phyloP scores from a whole-genome alignment of 495 filamentous ascomycete species.

The Lepraria neglecta region DNA sequence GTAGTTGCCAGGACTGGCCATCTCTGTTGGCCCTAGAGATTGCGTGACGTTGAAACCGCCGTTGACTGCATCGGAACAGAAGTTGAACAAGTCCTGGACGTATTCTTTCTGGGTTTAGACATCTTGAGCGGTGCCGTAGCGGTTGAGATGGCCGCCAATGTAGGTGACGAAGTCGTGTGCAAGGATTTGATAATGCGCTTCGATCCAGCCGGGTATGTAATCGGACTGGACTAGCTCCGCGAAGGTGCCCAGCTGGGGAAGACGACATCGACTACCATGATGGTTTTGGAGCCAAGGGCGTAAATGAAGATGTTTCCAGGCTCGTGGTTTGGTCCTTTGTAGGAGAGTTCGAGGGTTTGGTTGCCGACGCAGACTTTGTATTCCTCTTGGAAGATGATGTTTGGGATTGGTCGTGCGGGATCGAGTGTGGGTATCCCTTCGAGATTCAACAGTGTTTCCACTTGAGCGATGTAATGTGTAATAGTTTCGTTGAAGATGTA shows the following conservation, averaged over 20 bases:
- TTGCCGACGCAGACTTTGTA: conserved; percentile 33
- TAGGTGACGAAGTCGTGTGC: conserved; percentile 38
- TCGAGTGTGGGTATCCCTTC: conserved; percentile 18
- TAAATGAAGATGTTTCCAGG: conserved; percentile 42
- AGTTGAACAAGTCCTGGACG: conserved; percentile 26
- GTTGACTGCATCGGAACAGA: no score
- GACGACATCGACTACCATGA: conserved; percentile 39
- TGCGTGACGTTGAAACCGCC: conserved; percentile 12
- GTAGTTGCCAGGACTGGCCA: conserved; percentile 32
- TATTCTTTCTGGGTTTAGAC: conserved; percentile 36
- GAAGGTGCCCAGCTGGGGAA: conserved; percentile 41
- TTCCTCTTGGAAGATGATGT: conserved; percentile 30
- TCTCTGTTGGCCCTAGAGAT: conserved; percentile 19
- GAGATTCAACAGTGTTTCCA: conserved; percentile 28
- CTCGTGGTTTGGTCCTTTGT: conserved; percentile 37
- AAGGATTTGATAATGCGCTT: conserved; percentile 38
- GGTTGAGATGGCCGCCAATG: conserved; percentile 37
- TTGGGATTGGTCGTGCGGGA: conserved; percentile 32
- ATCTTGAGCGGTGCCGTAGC: conserved; percentile 33
- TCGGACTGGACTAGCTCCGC: conserved; percentile 31
- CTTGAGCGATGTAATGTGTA: conserved; percentile 32
- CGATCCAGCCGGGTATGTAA: conserved; percentile 37
- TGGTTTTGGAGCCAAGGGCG: conserved; percentile 33
- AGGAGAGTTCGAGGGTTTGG: conserved; percentile 37
- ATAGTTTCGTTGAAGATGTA: conserved; percentile 30